Conservation (phyloP, 164 flowering plant genomes). For the Echeveria elegans region DNA sequence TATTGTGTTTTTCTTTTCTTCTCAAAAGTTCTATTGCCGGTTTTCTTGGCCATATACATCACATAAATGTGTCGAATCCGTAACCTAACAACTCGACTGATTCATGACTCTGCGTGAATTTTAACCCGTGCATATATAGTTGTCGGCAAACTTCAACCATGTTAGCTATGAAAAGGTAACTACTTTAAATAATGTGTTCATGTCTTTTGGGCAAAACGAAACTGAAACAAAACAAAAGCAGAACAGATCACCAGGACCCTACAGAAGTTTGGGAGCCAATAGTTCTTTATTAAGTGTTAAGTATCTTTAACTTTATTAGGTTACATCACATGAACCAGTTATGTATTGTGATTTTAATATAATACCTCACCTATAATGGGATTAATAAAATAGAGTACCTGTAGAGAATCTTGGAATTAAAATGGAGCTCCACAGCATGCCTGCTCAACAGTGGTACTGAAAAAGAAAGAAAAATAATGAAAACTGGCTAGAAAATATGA, state of each 20-base stretch:
- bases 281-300: neutral
- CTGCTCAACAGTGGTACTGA: too few species aligned
- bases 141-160: neutral
- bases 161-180: neutral
- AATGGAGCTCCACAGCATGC: neutral
- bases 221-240: neutral
- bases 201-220: neutral
- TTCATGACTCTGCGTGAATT: neutral
- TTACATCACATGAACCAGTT: neutral
- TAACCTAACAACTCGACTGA: neutral
- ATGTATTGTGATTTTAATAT: neutral
- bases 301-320: neutral
- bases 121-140: neutral
- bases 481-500: too few species aligned
- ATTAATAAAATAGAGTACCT: neutral
- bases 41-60: neutral
- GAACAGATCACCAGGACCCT: constrained; percentile 7
- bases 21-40: neutral
- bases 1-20: neutral
- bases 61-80: neutral
- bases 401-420: neutral
- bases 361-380: neutral
- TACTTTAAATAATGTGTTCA: neutral
- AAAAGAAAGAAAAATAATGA: too few species aligned
- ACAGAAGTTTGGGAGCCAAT: neutral